These are phyloP conservation scores for Eragrostis nindensis DNA, from an alignment of 176 grass and related monocot species.

Conservation along the genomic window DNA sequence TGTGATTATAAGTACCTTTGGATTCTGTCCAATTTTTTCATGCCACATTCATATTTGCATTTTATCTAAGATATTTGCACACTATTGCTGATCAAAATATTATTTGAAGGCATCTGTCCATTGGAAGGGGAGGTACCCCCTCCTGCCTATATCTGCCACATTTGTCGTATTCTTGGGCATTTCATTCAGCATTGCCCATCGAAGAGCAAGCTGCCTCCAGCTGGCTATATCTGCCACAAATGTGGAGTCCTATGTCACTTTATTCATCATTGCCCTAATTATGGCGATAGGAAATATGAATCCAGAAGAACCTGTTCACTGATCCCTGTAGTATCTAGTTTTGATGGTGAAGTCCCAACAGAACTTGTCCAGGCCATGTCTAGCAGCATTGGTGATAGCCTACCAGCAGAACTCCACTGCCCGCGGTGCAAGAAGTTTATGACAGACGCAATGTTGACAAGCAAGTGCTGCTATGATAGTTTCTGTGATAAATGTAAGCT, in stretches of 20 bases:
- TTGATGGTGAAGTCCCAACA: conserved; percentile 12
- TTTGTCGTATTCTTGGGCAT: conserved; percentile 40
- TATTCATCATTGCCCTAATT: conserved; percentile 47
- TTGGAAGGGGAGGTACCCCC: conserved; percentile 29
- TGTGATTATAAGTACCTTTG: not conserved
- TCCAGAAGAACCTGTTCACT: conserved; percentile 24
- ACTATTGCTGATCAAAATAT: not conserved
- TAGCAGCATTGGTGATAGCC: not conserved
- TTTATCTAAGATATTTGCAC: not conserved
- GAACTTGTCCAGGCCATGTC: conserved; percentile 20
- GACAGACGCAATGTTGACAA: conserved; percentile 25
- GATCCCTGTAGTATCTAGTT: conserved; percentile 23
- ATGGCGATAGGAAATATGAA: conserved; percentile 37
- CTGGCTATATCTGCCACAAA: conserved; percentile 45
- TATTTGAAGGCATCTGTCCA: conserved; percentile 7
- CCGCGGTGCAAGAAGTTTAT: conserved; percentile 33
- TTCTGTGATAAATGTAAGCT: conserved; percentile 54
- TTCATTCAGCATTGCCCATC: conserved; percentile 36
- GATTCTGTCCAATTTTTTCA: not conserved
- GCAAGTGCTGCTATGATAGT: conserved; percentile 42
- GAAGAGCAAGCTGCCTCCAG: conserved; percentile 14
- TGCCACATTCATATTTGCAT: not conserved
- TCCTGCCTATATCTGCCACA: conserved; percentile 34
- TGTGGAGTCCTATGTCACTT: conserved; percentile 48
- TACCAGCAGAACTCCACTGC: conserved; percentile 35